Conservation (phyloP, 2,329 filamentous ascomycete species). For the Aureobasidium sp. region DNA sequence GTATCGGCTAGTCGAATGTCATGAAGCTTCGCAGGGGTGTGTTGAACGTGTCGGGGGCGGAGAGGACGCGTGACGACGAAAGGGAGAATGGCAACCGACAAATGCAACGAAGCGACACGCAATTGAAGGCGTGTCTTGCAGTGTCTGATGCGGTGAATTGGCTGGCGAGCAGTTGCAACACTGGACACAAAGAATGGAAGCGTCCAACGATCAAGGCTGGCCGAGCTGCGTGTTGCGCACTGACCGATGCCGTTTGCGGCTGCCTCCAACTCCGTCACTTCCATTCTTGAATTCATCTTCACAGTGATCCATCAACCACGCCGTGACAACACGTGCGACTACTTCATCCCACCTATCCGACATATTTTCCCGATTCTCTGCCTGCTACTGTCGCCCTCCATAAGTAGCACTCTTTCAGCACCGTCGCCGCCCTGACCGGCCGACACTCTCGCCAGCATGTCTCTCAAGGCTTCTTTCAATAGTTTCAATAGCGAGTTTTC, state of each 20-base stretch:
- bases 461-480: slow-evolving; percentile 24
- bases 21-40: slow-evolving; percentile 2
- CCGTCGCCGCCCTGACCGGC: not conserved
- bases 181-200: not conserved
- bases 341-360: no score
- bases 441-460: slow-evolving; percentile 21
- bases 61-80: not conserved
- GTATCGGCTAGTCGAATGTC: not conserved
- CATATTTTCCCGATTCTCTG: not conserved
- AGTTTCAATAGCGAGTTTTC: slow-evolving; percentile 27
- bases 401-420: not conserved
- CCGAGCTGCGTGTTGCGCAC: not conserved
- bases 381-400: not conserved
- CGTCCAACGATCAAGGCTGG: not conserved
- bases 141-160: not conserved
- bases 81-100: not conserved
- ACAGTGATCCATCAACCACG: not conserved
- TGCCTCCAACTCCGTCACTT: not conserved
- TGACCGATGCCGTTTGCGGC: slow-evolving; percentile 7
- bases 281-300: not conserved
- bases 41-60: not conserved
- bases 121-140: not conserved
- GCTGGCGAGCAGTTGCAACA: not conserved
- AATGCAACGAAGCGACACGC: not conserved
- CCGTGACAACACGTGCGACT: not conserved